phyloP scores from a whole-genome alignment of 2,329 filamentous ascomycete genomes.

The Ceratocystis diversiconidia region DNA sequence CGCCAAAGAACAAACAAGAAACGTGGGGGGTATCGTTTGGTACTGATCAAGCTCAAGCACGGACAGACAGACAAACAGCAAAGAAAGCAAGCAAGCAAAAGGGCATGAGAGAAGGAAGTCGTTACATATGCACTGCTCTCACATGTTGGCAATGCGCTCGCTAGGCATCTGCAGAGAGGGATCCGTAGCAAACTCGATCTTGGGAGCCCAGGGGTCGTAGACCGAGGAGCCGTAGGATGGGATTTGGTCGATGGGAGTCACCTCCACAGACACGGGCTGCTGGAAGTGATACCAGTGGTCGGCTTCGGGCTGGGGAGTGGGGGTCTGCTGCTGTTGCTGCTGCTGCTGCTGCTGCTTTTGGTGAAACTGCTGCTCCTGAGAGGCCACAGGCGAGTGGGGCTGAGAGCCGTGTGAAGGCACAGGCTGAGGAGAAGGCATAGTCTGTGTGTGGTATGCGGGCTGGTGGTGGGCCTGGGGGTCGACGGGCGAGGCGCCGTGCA shows the following conservation, averaged over 20 bases:
- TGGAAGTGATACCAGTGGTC: conserved; percentile 46
- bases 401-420: conserved; percentile 26
- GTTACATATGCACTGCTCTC: conserved; percentile 20
- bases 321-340: conserved; percentile 21
- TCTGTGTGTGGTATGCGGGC: conserved; percentile 21
- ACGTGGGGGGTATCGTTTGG: conserved; percentile 19
- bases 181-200: conserved; percentile 42
- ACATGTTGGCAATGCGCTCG: conserved; percentile 43
- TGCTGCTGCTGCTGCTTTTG: conserved; percentile 20
- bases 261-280: conserved; percentile 35
- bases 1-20: conserved; percentile 17
- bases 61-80: conserved; percentile 14
- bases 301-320: conserved; percentile 30
- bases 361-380: conserved; percentile 25
- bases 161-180: conserved; percentile 45
- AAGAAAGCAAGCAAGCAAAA: conserved; percentile 13
- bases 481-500: conserved; percentile 35
- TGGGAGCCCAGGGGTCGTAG: conserved; percentile 40
- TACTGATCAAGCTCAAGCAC: conserved; percentile 18
- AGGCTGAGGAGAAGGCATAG: conserved; percentile 24
- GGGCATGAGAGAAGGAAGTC: conserved; percentile 6
- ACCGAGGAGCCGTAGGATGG: conserved; percentile 36
- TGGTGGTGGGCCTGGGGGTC: conserved; percentile 25
- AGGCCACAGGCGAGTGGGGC: conserved; percentile 23
- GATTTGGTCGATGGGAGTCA: conserved; percentile 39